These are phyloP conservation scores for Mycena venus DNA, from an alignment of 768 basidiomycete genomes.

Conservation along the genomic window DNA sequence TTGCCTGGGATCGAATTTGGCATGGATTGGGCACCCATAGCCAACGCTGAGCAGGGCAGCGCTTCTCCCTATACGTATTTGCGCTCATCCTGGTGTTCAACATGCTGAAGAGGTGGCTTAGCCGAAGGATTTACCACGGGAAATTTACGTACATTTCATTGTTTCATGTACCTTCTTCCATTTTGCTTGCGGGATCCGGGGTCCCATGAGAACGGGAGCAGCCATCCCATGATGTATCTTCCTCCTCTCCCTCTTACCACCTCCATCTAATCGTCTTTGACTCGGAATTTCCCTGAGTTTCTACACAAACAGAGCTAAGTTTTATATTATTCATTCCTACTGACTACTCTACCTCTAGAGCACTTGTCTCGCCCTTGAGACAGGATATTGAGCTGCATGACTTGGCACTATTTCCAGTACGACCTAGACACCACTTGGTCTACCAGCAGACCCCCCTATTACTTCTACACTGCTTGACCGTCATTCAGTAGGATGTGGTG, in stretches of 20 bases:
- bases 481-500: no score
- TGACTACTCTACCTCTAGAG: not conserved
- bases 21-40: not conserved
- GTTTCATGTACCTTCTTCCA: not conserved
- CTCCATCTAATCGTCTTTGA: not conserved
- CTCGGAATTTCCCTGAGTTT: not conserved
- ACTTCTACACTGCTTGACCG: no score
- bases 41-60: not conserved
- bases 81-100: not conserved
- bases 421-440: no score
- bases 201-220: not conserved
- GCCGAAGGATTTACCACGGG: not conserved
- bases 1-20: no score
- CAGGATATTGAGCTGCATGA: not conserved
- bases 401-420: not conserved
- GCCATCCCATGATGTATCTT: not conserved
- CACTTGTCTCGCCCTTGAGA: not conserved
- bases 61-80: not conserved
- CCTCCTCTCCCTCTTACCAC: not conserved
- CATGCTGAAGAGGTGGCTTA: not conserved
- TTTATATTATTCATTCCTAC: not conserved
- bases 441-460: no score
- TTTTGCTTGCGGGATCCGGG: no score
- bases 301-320: not conserved
- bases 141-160: not conserved